Evolutionary conservation across 1,284 basidiomycete species (phyloP), one percentile per base, ranked within the genome.

Genomic region (Peniophora sp.): DNA sequence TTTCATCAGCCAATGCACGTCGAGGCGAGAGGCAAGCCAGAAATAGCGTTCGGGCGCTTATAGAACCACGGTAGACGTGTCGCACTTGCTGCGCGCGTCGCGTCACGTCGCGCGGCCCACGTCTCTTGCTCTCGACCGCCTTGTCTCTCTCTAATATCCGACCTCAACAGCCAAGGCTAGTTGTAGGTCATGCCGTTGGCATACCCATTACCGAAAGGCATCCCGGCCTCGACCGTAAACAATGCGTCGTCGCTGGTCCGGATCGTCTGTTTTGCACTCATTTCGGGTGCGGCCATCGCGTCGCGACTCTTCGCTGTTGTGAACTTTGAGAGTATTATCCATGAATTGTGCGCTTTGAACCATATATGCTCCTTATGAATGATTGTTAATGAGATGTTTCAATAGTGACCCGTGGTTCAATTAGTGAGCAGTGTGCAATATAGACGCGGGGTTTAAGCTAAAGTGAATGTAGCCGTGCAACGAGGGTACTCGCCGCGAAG

Each of bases 311-410:
- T 99, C 66, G 95, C 96, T 55, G 97, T 99, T 60, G 77, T 99
- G 57, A 92, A 98, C 59, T 97, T 97, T 67, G 97, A 99, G 74
- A 94, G 91, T 79, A 94, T 99, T 63, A 98, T 98, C 62, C 96
- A 98, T 71, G 96, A 99, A 77, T 97, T 97, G 92, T 93, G 57
- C 59, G 91, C 81, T 12, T 22, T 5, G 20, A 44, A 47, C 6
- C n/a, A 2, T 39, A 32, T 32, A 32, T 32, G 5, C 5, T 32
- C 12, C 11, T 24, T 17, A 6, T 34, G n/a, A 50, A 6, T 11
- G 16, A 48, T 39, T 24, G 16, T 41, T 35, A 41, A 53, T 65
- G 43, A 56, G 52, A 3, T 39, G 46, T 53, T n/a, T 17, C 19
- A 39, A 36, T 62, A 94, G 92, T 65, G 93, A 98, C 66, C 95